phyloP scores from a whole-genome alignment of 352 stramenopile genomes.

The Phytophthora podocarpi region DNA sequence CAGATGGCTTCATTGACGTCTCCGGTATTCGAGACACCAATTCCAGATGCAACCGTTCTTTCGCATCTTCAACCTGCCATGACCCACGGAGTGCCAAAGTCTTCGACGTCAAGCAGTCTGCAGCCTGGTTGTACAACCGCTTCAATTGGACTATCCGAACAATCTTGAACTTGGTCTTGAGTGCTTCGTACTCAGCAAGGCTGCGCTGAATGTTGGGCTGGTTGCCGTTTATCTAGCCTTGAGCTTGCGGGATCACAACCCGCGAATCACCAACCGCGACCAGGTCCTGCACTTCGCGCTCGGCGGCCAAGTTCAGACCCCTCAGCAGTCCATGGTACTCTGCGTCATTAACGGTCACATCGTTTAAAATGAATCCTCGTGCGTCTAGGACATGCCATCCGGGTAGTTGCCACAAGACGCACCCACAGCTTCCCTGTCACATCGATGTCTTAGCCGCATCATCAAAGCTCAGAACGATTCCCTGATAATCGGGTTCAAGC shows the following conservation, averaged over 20 bases:
- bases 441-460: conserved; percentile 5
- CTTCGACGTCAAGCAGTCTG: conserved; percentile 1
- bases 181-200: neutral
- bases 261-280: neutral
- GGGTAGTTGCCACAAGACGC: conserved; percentile 4
- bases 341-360: conserved; percentile 14
- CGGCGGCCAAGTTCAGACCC: no score
- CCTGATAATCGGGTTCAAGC: neutral
- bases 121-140: conserved; percentile 3
- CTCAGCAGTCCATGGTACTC: conserved; percentile 4
- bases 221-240: conserved; percentile 6
- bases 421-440: neutral
- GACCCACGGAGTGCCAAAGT: neutral
- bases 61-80: neutral
- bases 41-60: neutral
- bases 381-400: neutral
- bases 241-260: conserved; percentile 3
- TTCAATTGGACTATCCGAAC: conserved; percentile 4
- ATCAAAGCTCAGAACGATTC: conserved; percentile 10
- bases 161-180: neutral
- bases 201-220: conserved; percentile 2
- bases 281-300: neutral
- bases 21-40: neutral
- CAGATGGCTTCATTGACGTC: neutral
- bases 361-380: neutral